Conservation (phyloP, 371 early-diverging fungal species). For the Zychaea mexicana region DNA sequence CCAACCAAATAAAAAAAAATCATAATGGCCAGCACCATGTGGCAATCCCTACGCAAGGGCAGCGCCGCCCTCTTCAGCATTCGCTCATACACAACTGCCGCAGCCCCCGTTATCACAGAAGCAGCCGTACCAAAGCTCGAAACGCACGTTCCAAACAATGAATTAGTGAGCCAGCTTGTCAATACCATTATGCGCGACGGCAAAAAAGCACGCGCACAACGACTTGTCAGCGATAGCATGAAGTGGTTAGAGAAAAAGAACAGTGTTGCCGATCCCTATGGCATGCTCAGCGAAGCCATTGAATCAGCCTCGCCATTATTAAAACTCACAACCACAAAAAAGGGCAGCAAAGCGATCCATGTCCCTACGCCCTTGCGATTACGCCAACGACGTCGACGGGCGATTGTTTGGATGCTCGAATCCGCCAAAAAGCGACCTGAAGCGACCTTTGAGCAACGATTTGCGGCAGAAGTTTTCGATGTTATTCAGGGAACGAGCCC, state of each 20-base stretch:
- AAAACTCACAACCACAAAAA: constrained; percentile 63
- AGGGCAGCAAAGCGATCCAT: constrained; percentile 81
- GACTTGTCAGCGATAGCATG: constrained; percentile 71
- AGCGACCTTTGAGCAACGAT: constrained; percentile 67
- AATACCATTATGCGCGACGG: constrained; percentile 90
- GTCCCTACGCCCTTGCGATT: constrained; percentile 82
- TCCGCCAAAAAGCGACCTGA: constrained; percentile 70
- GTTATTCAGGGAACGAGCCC: constrained; percentile 76
- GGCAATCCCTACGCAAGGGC: neutral
- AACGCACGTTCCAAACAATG: constrained; percentile 54
- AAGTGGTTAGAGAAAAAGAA: constrained; percentile 67
- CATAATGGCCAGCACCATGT: constrained; percentile 4
- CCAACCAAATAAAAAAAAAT: neutral
- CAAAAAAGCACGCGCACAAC: constrained; percentile 78
- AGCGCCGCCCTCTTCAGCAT: neutral
- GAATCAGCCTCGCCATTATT: constrained; percentile 80
- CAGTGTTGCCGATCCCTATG: constrained; percentile 62
- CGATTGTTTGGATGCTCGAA: constrained; percentile 88
- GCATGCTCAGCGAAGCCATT: constrained; percentile 71
- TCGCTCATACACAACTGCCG: neutral
- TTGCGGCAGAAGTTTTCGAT: constrained; percentile 83
- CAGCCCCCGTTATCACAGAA: neutral
- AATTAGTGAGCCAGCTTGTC: constrained; percentile 74
- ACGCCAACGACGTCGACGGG: constrained; percentile 80
- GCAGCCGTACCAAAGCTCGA: neutral